Evolutionary conservation across 495 filamentous ascomycete species (phyloP).

Genomic region (Daldinia vernicosa): DNA sequence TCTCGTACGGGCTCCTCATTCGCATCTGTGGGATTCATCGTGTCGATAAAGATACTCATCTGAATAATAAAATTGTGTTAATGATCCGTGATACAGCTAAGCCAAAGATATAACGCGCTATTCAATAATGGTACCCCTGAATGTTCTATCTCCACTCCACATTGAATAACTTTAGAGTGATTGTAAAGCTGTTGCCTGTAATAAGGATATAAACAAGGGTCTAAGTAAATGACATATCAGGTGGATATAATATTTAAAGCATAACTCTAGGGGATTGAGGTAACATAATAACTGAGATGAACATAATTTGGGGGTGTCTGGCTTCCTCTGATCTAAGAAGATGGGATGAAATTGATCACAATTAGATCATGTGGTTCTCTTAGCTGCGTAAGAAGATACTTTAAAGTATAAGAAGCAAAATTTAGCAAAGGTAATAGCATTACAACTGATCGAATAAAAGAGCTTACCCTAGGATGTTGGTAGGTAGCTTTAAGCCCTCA

Average conservation of each 20-base stretch:
- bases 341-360: neutral
- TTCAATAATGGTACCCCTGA: neutral
- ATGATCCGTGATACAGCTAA: neutral
- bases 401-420: neutral
- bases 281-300: neutral
- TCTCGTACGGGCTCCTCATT: constrained; percentile 9
- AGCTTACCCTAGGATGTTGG: too few species aligned
- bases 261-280: neutral
- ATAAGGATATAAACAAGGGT: neutral
- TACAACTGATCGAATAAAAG: too few species aligned
- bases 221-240: neutral
- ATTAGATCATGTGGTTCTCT: neutral
- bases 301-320: neutral
- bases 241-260: neutral
- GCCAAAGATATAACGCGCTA: neutral
- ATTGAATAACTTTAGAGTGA: neutral
- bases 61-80: neutral
- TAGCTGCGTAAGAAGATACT: neutral
- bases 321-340: neutral
- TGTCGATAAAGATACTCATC: constrained; percentile 9
- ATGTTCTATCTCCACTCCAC: neutral
- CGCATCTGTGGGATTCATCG: constrained; percentile 1
- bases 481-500: too few species aligned
- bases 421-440: neutral
- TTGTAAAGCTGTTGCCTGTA: neutral